Conservation (phyloP, 345 rosid genomes). For the Zanthoxylum bungeanum region DNA sequence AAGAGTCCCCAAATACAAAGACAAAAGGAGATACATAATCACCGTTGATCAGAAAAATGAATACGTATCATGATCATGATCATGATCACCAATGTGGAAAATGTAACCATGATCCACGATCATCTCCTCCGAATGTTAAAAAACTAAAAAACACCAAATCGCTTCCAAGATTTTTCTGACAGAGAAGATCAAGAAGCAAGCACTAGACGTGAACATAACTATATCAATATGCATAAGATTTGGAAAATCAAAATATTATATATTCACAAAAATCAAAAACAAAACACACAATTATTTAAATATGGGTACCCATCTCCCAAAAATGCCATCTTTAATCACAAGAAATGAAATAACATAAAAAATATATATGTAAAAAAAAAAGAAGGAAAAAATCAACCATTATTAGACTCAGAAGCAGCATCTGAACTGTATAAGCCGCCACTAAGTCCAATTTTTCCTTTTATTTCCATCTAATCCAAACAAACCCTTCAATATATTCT, state of each 20-base stretch:
- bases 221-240: too few relatives aligned
- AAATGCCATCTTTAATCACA: background rate
- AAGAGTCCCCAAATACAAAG: background rate
- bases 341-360: background rate
- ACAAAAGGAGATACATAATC: background rate
- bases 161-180: background rate
- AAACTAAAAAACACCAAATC: background rate
- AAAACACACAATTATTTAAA: background rate
- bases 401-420: background rate
- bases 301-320: background rate
- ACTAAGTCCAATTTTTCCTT: background rate
- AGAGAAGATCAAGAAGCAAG: background rate
- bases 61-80: background rate
- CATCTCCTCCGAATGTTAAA: too few relatives aligned
- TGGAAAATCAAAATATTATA: background rate
- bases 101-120: background rate
- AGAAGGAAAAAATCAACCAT: background rate
- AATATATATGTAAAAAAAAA: background rate
- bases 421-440: slow-evolving; percentile 12
- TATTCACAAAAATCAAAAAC: background rate
- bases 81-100: background rate
- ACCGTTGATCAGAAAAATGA: background rate
- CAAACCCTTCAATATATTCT: slow-evolving; percentile 9
- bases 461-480: background rate
- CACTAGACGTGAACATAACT: too few relatives aligned